Percentiles rank a stretch among this genome's conserved stretches.
These are phyloP conservation scores for Elymus sibiricus DNA, from an alignment of 176 grass and related monocot species.

Conservation along the genomic window DNA sequence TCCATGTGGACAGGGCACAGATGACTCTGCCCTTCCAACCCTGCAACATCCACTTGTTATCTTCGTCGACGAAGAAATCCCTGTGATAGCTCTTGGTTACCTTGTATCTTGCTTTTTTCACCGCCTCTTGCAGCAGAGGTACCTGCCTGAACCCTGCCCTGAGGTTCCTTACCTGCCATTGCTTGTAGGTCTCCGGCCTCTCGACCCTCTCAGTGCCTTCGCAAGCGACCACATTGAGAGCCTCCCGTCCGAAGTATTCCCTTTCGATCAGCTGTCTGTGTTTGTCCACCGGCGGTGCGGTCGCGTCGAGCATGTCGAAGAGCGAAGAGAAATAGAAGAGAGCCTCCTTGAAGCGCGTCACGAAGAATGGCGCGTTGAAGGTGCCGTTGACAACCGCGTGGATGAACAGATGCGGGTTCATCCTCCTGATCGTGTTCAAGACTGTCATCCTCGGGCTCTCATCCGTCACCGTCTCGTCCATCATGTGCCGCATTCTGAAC, in stretches of 20 bases:
- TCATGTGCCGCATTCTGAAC: conserved; percentile 39
- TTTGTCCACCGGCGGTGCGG: conserved; percentile 7
- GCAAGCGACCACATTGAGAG: conserved; percentile 44
- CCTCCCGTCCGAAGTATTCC: conserved; percentile 33
- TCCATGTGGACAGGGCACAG: conserved; percentile 38
- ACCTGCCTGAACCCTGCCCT: conserved; percentile 40
- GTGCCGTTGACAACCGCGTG: conserved; percentile 43
- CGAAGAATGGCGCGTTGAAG: conserved; percentile 45
- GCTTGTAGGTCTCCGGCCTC: conserved; percentile 49
- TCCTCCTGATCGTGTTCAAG: conserved; percentile 39
- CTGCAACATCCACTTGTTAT: conserved; percentile 47
- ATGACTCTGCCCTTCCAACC: conserved; percentile 51
- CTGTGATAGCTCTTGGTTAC: conserved; percentile 34
- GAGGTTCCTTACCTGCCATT: conserved; percentile 46
- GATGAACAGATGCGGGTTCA: conserved; percentile 38
- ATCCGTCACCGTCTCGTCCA: conserved; percentile 37
- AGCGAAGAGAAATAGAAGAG: conserved; percentile 36
- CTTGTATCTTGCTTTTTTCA: conserved; percentile 42
- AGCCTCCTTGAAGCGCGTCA: conserved; percentile 48
- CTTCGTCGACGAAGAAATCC: conserved; percentile 54
- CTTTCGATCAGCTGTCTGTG: conserved; percentile 29
- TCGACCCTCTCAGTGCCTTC: conserved; percentile 45
- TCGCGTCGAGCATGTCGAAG: conserved; percentile 45
- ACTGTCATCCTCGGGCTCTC: conserved; percentile 43
- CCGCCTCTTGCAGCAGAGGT: conserved; percentile 21